Evolutionary conservation across 129 eudicot genomes (phyloP).

Genomic region (Chrysanthemum seticuspe): DNA sequence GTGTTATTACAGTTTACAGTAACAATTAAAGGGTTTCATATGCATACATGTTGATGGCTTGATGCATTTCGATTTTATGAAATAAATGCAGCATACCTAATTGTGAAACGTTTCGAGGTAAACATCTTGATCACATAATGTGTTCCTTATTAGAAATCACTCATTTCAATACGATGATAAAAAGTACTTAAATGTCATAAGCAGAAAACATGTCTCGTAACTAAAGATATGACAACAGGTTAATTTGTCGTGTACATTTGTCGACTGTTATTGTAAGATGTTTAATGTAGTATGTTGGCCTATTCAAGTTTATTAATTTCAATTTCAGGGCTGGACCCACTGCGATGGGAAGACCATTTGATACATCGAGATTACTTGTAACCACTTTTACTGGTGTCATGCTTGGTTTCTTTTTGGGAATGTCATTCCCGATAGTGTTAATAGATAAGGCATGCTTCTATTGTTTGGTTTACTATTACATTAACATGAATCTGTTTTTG

Average conservation of each 20-base stretch:
- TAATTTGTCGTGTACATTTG: not conserved
- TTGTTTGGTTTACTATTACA: slow-evolving; percentile 1
- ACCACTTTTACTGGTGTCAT: slow-evolving; percentile 59
- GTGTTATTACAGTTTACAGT: too few relatives aligned
- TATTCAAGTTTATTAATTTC: not conserved
- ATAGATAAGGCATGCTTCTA: slow-evolving; percentile 48
- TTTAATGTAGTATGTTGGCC: not conserved
- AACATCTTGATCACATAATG: not conserved
- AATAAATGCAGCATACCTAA: not conserved
- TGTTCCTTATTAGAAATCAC: not conserved
- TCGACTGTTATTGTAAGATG: not conserved
- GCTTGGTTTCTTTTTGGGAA: slow-evolving; percentile 71
- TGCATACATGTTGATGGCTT: not conserved
- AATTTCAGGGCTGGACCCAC: slow-evolving; percentile 26
- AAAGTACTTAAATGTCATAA: not conserved
- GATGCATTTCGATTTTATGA: not conserved
- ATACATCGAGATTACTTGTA: slow-evolving; percentile 53
- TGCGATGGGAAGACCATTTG: slow-evolving; percentile 46
- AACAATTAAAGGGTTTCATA: not conserved
- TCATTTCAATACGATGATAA: too few relatives aligned
- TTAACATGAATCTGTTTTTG: not conserved
- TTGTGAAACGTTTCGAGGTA: not conserved
- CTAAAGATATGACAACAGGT: not conserved
- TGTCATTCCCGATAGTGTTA: slow-evolving; percentile 50
- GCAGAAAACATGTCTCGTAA: not conserved